Conservation (phyloP, 805 yeast genomes). For the Priceomyces fermenticarens region DNA sequence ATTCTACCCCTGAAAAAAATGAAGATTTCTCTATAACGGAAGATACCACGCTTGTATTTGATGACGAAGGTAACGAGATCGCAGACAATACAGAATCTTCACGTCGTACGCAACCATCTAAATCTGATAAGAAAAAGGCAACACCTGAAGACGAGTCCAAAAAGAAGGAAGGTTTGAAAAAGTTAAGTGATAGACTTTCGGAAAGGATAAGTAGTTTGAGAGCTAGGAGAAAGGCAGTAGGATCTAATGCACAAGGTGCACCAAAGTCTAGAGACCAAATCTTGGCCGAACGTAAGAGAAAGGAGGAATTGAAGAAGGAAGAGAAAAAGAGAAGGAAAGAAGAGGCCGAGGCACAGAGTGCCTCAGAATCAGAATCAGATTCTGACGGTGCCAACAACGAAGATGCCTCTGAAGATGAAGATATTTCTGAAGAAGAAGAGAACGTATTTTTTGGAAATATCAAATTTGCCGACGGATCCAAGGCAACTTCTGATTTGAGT, state of each 20-base stretch:
- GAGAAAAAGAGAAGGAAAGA: constrained; percentile 40
- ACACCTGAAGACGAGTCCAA: constrained; percentile 49
- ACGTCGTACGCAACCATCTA: constrained; percentile 1
- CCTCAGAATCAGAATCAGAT: constrained; percentile 31
- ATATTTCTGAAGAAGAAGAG: constrained; percentile 26
- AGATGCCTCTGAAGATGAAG: constrained; percentile 29
- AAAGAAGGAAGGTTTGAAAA: constrained; percentile 55
- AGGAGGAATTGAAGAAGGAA: constrained; percentile 45
- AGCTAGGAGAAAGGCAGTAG: constrained; percentile 89
- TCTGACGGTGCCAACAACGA: too few relatives aligned
- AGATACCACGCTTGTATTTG: constrained; percentile 47
- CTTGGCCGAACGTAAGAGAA: constrained; percentile 56
- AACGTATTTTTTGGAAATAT: constrained; percentile 75
- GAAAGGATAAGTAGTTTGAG: constrained; percentile 65
- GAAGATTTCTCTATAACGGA: constrained; percentile 10
- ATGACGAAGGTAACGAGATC: constrained; percentile 52
- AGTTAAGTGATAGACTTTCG: constrained; percentile 75
- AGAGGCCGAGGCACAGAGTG: constrained; percentile 40
- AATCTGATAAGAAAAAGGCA: constrained; percentile 19
- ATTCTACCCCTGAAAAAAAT: constrained; percentile 11
- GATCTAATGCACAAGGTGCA: constrained; percentile 75
- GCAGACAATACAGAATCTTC: constrained; percentile 1
- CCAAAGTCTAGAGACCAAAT: constrained; percentile 82
- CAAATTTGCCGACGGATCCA: constrained; percentile 76
- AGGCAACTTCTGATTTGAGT: constrained; percentile 69